phyloP scores from a whole-genome alignment of 2,329 filamentous ascomycete species.

The Tympanopsis confertula region DNA sequence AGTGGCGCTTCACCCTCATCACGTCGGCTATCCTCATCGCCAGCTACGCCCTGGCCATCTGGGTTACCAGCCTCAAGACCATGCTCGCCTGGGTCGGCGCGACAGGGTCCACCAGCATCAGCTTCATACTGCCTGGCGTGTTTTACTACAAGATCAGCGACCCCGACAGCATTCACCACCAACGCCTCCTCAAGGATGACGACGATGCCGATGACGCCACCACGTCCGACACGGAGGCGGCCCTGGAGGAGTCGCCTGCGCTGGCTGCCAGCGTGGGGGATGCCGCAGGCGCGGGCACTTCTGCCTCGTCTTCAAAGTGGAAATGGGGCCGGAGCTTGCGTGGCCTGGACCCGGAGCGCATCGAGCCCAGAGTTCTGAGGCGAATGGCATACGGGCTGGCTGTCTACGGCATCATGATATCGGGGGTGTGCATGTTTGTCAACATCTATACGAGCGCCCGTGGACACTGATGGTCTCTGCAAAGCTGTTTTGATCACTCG shows the following conservation, averaged over 20 bases:
- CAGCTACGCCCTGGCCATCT: constrained; percentile 80
- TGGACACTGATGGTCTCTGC: constrained; percentile 29
- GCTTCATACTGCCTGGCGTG: constrained; percentile 86
- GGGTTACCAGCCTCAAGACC: constrained; percentile 76
- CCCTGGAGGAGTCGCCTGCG: constrained; percentile 33
- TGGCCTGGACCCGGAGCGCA: constrained; percentile 48
- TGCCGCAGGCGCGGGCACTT: constrained; percentile 24
- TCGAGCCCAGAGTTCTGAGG: constrained; percentile 56
- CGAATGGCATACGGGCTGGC: constrained; percentile 65
- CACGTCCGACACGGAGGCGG: constrained; percentile 27
- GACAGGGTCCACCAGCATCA: constrained; percentile 89
- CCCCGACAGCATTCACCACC: constrained; percentile 76
- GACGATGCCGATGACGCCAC: constrained; percentile 59
- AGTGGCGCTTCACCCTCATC: constrained; percentile 77
- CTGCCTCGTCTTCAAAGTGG: no score
- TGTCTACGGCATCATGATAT: constrained; percentile 75
- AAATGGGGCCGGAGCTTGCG: constrained; percentile 18
- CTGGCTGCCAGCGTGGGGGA: constrained; percentile 19
- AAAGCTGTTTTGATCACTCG: neutral
- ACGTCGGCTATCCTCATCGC: constrained; percentile 76
- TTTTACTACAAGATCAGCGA: constrained; percentile 98
- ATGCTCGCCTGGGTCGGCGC: constrained; percentile 91
- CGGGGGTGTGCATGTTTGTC: constrained; percentile 76
- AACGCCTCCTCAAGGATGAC: constrained; percentile 79
- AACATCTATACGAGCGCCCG: constrained; percentile 69